Base-by-base conservation (phyloP, 2,329 filamentous ascomycete genomes). In the Exophiala sp. region DNA sequence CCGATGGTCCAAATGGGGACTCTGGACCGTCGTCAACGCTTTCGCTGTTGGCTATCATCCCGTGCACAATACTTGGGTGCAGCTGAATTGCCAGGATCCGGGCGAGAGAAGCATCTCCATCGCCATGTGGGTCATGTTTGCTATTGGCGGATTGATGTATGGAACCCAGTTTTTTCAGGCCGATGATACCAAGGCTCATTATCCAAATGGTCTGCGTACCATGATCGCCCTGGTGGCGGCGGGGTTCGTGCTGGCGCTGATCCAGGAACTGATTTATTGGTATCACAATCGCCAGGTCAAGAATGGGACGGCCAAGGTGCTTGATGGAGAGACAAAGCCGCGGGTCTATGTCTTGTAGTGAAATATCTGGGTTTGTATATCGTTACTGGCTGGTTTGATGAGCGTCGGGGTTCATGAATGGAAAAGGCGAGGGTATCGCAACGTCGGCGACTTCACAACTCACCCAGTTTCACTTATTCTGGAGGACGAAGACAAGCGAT, bases 11-110 rank as follows among this genome's bases (percentile, higher is more conserved):
- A 32, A 32, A n/a, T 32, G 29, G 29, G 29, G 29, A 3, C 29
- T 32, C 29, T 32, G 29, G 29, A 32, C 29, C 7, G 71, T 73
- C 2, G 66, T 73, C 1, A 66, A 69, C 2, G 78, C 77, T 62
- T 78, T 79, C 53, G 76, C 75, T 23, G 75, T 79, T 2, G 70
- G 79, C 18, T 78, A 74, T 1, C 76, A 79, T 47, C 76, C 76
- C 0, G 68, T 82, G 18, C 81, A 82, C 59, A 78, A 81, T 43
- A 73, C 77, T 1, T 82, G 78, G 78, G 69, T 81, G 61, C 80
- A 77, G 0, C 65, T 81, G 1, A 71, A 74, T 2, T 79, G 78
- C 60, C 68, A 70, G 0, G 76, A 79, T 44, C 79, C 78, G 0
- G 77, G 81, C 53, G 74, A 80, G 56, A 68, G 42, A 19, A 18